A percentile compares a stretch with the other conserved stretches of the same genome.
Evolutionary conservation across 2,329 filamentous ascomycete species (phyloP).

Genomic region (Amesomyces nigricolor): DNA sequence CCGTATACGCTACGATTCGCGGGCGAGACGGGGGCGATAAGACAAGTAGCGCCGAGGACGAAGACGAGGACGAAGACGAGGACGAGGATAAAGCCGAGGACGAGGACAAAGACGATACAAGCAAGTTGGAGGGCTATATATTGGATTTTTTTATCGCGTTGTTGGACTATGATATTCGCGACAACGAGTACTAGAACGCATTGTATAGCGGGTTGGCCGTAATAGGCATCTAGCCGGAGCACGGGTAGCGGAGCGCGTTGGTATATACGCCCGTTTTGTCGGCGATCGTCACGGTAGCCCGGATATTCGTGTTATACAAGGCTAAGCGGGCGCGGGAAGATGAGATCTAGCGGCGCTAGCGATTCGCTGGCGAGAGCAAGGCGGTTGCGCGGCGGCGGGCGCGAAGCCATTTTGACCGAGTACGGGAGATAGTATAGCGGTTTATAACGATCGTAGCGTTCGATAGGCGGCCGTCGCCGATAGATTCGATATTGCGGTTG

Average conservation of each 20-base stretch:
- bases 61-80: too few species aligned
- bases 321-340: not conserved
- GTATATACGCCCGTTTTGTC: constrained; percentile 5
- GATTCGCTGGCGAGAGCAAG: not conserved
- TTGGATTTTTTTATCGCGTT: constrained; percentile 7
- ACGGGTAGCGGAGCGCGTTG: constrained; percentile 3
- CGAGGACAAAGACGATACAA: not conserved
- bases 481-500: constrained; percentile 11
- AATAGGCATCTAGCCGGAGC: not conserved
- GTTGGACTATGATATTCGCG: constrained; percentile 4
- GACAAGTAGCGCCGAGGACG: too few species aligned
- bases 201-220: constrained; percentile 8
- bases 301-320: constrained; percentile 7
- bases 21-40: not conserved
- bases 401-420: constrained; percentile 7
- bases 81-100: too few species aligned
- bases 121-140: not conserved
- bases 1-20: not conserved
- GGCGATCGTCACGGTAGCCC: constrained; percentile 1
- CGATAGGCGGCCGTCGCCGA: constrained; percentile 3
- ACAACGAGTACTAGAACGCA: constrained; percentile 4
- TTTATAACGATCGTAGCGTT: constrained; percentile 11
- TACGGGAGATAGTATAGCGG: constrained; percentile 7
- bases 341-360: not conserved
- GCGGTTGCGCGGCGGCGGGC: not conserved